These are phyloP conservation scores for Fulvia fulva DNA, from an alignment of 2,329 filamentous ascomycete species.

Conservation along the genomic window DNA sequence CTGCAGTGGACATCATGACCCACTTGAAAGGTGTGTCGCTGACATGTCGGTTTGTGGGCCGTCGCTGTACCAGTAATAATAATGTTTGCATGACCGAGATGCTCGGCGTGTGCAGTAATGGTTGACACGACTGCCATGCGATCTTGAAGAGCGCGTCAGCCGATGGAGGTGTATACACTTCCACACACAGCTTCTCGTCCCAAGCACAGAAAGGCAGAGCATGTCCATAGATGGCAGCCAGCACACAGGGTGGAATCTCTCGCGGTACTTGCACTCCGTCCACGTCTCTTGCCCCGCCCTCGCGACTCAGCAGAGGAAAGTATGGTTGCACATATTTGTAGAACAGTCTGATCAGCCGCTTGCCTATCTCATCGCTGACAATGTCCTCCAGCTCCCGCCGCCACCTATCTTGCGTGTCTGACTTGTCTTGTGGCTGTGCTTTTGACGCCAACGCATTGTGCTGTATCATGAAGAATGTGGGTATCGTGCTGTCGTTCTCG, in stretches of 20 bases:
- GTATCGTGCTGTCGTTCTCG: conserved; percentile 23
- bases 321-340: conserved; percentile 44
- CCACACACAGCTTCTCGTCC: conserved; percentile 39
- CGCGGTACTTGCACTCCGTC: conserved; percentile 31
- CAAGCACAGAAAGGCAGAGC: conserved; percentile 44
- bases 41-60: conserved; percentile 33
- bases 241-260: conserved; percentile 36
- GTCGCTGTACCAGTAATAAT: conserved; percentile 31
- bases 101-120: conserved; percentile 31
- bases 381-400: conserved; percentile 32
- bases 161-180: conserved; percentile 33
- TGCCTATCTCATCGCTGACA: conserved; percentile 32
- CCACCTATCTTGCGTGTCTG: conserved; percentile 24
- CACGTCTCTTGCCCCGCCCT: conserved; percentile 31
- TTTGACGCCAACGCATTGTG: conserved; percentile 34
- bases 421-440: conserved; percentile 32
- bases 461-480: conserved; percentile 35
- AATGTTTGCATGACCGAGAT: conserved; percentile 32
- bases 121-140: conserved; percentile 31
- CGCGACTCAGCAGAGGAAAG: conserved; percentile 41
- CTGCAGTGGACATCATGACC: conserved; percentile 34
- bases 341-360: conserved; percentile 39
- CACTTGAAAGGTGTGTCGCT: conserved; percentile 35
- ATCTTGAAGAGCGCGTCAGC: conserved; percentile 32
- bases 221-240: conserved; percentile 43